A percentile compares a stretch with the other conserved stretches of the same genome.
Evolutionary conservation across 495 filamentous ascomycete genomes (phyloP).

Genomic region (Penicillium parvum): DNA sequence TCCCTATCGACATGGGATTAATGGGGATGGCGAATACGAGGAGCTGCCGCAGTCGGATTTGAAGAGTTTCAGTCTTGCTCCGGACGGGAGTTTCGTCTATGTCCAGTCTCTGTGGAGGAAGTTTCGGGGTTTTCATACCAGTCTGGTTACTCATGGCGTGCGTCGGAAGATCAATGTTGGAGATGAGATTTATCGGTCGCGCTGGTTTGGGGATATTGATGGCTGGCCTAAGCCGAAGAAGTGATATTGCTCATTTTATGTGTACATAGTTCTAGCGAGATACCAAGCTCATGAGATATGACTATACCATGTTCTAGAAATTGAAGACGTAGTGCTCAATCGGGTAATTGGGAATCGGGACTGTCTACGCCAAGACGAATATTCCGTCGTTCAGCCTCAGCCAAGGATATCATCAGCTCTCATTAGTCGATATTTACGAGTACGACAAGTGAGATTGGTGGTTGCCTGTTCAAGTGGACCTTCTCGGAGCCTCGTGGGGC

Average conservation of each 20-base stretch:
- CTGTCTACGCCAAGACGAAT: too few relatives aligned
- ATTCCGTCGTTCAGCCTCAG: too few relatives aligned
- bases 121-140: slow-evolving; percentile 24
- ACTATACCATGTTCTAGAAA: too few relatives aligned
- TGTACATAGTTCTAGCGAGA: too few relatives aligned
- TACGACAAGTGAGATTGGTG: too few relatives aligned
- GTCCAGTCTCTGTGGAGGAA: slow-evolving; percentile 24
- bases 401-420: too few relatives aligned
- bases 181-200: slow-evolving; percentile 30
- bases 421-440: too few relatives aligned
- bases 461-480: slow-evolving; percentile 16
- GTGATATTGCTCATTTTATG: too few relatives aligned
- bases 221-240: slow-evolving; percentile 29
- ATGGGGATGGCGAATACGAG: slow-evolving; percentile 16
- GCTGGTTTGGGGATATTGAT: slow-evolving; percentile 26
- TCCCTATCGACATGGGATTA: slow-evolving; percentile 21
- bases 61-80: slow-evolving; percentile 27
- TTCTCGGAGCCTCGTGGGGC: too few relatives aligned
- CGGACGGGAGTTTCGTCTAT: slow-evolving; percentile 25
- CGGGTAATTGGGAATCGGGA: too few relatives aligned
- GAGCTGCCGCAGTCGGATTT: slow-evolving; percentile 26
- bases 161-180: slow-evolving; percentile 19
- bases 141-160: slow-evolving; percentile 19
- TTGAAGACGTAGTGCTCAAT: too few relatives aligned
- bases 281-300: too few relatives aligned